Evolutionary conservation across 176 grass and related monocot species (phyloP), one percentile per base, ranked within the genome.

Genomic region (Carex kokanica): DNA sequence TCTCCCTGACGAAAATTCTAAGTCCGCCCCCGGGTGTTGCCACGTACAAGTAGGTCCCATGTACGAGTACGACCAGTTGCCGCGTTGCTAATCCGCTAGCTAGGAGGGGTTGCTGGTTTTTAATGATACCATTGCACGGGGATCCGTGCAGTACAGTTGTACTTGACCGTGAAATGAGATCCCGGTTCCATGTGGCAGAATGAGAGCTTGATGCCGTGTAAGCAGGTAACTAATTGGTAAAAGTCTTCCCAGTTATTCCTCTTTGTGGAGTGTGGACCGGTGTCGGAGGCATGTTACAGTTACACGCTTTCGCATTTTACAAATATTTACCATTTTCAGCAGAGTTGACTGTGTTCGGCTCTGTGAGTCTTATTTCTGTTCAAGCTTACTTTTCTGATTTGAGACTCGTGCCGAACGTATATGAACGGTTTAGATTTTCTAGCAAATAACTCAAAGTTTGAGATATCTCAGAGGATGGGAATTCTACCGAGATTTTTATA

Each of bases 111-210:
- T 13, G 0, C 27, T 68, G 32, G 64, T 68, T 67, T 66, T 17
- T 68, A 71, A 43, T 71, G 17, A 7, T 20, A 21, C 31, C 25
- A 41, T 32, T 73, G 69, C 10, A 73, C 69, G 18, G 69, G 41
- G 40, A 49, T 73, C 36, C 69, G 8, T 72, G 68, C 40, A 41
- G 40, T 23, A 72, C 68, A 72, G n/a, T 49, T 68, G 64, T 68
- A 68, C 31, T 1, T 38, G 31, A 68, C 64, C 64, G 64, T 34
- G 64, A 68, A 17, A 38, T 72, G 9, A 72, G 36, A 47, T 72
- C n/a, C n/a, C 2, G 5, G 4, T 43, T 49, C n/a, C 40, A 53
- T 77, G 73, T 31, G 49, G 47, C 73, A 55, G 23, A 2, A 31
- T 8, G 5, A 14, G 45, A 7, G 11, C 43, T 2, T 11, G 49